phyloP scores from a whole-genome alignment of 768 basidiomycete genomes.

The Naganishia antarctica region DNA sequence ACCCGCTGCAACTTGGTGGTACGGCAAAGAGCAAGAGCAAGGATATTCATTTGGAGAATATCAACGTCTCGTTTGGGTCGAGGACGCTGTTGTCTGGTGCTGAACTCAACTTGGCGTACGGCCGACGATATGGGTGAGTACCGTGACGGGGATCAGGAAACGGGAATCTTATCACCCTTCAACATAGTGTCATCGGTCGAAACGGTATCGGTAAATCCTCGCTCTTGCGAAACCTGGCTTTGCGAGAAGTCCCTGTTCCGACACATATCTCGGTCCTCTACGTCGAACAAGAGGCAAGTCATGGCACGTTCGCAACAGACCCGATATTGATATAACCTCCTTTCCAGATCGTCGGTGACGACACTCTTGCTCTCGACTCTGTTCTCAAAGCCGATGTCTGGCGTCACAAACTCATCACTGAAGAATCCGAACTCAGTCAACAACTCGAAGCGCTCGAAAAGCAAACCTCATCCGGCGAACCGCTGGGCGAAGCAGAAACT shows the following conservation, averaged over 20 bases:
- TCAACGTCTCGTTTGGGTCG: constrained; percentile 94
- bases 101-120: constrained; percentile 45
- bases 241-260: constrained; percentile 90
- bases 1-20: constrained; percentile 74
- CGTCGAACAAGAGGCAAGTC: constrained; percentile 87
- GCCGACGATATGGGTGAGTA: constrained; percentile 45
- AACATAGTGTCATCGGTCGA: constrained; percentile 46
- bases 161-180: neutral
- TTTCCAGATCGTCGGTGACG: constrained; percentile 78
- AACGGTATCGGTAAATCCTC: constrained; percentile 91
- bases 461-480: constrained; percentile 65
- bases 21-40: constrained; percentile 89
- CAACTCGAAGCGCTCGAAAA: constrained; percentile 66
- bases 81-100: constrained; percentile 72
- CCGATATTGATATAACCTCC: neutral
- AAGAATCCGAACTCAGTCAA: constrained; percentile 71
- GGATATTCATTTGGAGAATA: constrained; percentile 87
- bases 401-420: constrained; percentile 83
- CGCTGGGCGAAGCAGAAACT: constrained; percentile 34
- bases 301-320: constrained; percentile 1
- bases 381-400: constrained; percentile 99
- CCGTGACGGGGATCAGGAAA: neutral
- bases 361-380: constrained; percentile 83
- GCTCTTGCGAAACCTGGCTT: constrained; percentile 82
- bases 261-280: constrained; percentile 94